Evolutionary conservation across 495 filamentous ascomycete species (phyloP), one percentile per base, ranked within the genome.

Genomic region (Niebla homalea): DNA sequence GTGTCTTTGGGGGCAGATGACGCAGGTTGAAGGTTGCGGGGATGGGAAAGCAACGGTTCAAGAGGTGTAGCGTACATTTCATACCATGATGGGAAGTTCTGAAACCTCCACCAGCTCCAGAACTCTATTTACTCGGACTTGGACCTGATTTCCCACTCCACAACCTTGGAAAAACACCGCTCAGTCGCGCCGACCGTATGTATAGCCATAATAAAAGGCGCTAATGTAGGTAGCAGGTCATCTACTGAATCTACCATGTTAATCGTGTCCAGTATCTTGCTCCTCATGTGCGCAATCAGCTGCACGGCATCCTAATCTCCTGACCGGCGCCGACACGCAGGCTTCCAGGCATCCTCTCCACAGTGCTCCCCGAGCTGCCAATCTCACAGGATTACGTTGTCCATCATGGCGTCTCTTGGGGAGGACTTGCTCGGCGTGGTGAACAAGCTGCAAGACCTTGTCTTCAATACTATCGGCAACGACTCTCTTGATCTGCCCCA

Each of bases 381-480:
- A 26, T 42, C 14, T 50, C 19, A 40, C 10, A 42, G 19, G 40
- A 42, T 4, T 14, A 19, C 2, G 2, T 21, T 43, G 10, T 41
- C 22, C 8, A 55, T 23, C 22, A 84, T 84, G 80, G 75, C 80
- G 32, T 70, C 78, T 51, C 78, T 95, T 48, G 92, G 92, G 59
- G 92, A 98, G 60, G 88, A 96, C 64, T 71, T 98, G 63, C 76
- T 98, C 62, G 77, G 77, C 49, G 89, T 84, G 44, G 92, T 97
- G 64, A 97, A 98, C 70, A 90, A 89, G 70, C 76, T 98, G 53
- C 93, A 98, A 62, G 92, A 99, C 68, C 68, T 99, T 61, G 92
- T 98, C 51, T 97, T 98, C 71, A 97, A 98, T 71, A 98, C 93
- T 46, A 98, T 98, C 63, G 93, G 92, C 63, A 95, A 92, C 70